Evolutionary conservation across 2,329 filamentous ascomycete genomes (phyloP).

Genomic region (Xylaria sp.): DNA sequence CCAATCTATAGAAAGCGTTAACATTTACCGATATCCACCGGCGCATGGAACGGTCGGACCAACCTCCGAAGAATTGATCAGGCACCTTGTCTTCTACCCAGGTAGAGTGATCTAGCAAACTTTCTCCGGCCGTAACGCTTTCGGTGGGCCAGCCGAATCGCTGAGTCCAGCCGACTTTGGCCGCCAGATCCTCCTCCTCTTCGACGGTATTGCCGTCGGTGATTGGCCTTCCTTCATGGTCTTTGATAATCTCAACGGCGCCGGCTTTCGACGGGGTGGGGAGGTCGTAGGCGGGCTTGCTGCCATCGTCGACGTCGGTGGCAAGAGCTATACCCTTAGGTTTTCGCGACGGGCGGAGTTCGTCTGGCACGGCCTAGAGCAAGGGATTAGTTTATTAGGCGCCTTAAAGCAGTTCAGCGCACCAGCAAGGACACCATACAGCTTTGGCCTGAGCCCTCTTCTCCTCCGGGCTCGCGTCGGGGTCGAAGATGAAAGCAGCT

Average conservation of each 20-base stretch:
- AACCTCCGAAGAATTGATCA: conserved; percentile 88
- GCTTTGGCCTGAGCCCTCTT: conserved; percentile 80
- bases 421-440: conserved; percentile 57
- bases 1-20: conserved; percentile 67
- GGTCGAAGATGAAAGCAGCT: conserved; percentile 82
- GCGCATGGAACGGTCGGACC: conserved; percentile 31
- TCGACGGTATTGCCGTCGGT: conserved; percentile 55
- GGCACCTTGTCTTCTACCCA: conserved; percentile 82
- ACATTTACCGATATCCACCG: conserved; percentile 11
- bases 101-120: conserved; percentile 83
- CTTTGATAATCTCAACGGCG: conserved; percentile 59
- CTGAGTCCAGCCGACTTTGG: conserved; percentile 82
- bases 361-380: conserved; percentile 62
- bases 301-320: conserved; percentile 78
- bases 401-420: conserved; percentile 8
- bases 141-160: conserved; percentile 74
- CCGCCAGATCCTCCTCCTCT: conserved; percentile 57
- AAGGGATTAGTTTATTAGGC: conserved; percentile 19
- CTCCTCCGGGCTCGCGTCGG: conserved; percentile 78
- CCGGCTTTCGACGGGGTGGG: conserved; percentile 73
- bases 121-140: conserved; percentile 61
- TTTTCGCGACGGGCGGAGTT: conserved; percentile 63
- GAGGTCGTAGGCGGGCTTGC: conserved; percentile 72
- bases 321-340: conserved; percentile 70
- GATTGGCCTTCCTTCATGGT: conserved; percentile 51